Conservation (phyloP, 106 monocot genomes). For the Dactylorhiza incarnata region DNA sequence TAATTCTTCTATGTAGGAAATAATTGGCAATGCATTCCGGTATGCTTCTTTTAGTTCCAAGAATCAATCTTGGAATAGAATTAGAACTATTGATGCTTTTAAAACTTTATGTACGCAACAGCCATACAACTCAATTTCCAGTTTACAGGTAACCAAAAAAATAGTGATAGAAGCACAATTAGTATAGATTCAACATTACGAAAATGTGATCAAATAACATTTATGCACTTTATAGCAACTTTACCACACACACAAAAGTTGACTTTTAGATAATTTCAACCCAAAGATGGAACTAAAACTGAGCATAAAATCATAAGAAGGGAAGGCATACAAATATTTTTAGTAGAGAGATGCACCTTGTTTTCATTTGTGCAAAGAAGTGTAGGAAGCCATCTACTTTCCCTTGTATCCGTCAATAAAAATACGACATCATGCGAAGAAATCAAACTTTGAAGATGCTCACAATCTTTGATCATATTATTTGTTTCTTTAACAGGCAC, state of each 20-base stretch:
- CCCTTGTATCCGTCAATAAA: conserved; percentile 90
- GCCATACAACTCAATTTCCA: neutral
- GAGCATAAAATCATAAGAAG: neutral
- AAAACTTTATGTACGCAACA: neutral
- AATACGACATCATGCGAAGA: conserved; percentile 83
- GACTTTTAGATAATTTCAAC: neutral
- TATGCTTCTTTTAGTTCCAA: neutral
- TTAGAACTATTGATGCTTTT: neutral
- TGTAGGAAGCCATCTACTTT: conserved; percentile 96
- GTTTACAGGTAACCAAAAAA: neutral
- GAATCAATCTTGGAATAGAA: neutral
- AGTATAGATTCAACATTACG: neutral
- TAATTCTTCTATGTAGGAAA: neutral
- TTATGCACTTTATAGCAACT: neutral
- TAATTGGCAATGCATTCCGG: neutral
- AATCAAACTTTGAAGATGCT: conserved; percentile 51
- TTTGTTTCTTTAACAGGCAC: conserved; percentile 47
- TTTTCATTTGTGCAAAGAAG: conserved; percentile 74
- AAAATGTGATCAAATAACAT: neutral
- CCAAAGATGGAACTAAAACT: neutral
- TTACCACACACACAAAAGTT: neutral
- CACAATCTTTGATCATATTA: conserved; percentile 66
- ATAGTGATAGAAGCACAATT: neutral
- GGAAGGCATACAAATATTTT: neutral
- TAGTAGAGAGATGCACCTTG: conserved; percentile 38